Evolutionary conservation across 805 yeast species (phyloP), one percentile per base, ranked within the genome.

Genomic region (Lachancea kluyveri): DNA sequence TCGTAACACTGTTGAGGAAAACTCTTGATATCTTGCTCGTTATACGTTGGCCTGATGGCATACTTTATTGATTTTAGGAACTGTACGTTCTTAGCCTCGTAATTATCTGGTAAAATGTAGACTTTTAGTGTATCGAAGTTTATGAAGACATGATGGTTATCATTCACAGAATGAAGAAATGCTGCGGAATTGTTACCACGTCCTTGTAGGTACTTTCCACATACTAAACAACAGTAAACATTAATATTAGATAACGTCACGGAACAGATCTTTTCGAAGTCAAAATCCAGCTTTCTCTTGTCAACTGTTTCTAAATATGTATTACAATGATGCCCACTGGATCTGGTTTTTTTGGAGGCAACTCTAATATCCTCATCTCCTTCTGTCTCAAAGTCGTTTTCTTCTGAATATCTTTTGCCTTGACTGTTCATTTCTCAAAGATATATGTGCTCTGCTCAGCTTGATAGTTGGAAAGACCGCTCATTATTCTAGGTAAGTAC

Each of bases 171-270:
- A 51, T 84, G 94, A 10, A 62, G 48, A 45, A 74, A 79, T 0
- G 88, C 87, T 14, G 77, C 77, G 0, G 88, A 72, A n/a, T 69
- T 52, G 35, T 56, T 60, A 1, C 75, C 70, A 15, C 86, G 64
- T 1, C 94, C 94, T 43, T 76, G 79, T 32, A 74, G 68, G 54
- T 74, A 84, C 45, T 71, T 77, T 20, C 88, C 90, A 57, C 94
- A 84, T 0, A 67, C 68, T 13, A 84, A 57, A 48, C 94, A 84
- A 19, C 83, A 75, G 46, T 82, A 80, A 1, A 83, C 70, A 45
- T 80, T 79, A 13, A 68, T 59, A 22, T 63, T 68, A 1, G 84
- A 66, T 14, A 82, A 59, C 0, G 86, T 70, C 0, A 78, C 70
- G 25, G 74, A 65, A 53, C 94, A 84, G 1, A 72, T 54, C 46